Evolutionary conservation across 768 basidiomycete genomes (phyloP), one percentile per base, ranked within the genome.

Genomic region (Lentinula raphanica): DNA sequence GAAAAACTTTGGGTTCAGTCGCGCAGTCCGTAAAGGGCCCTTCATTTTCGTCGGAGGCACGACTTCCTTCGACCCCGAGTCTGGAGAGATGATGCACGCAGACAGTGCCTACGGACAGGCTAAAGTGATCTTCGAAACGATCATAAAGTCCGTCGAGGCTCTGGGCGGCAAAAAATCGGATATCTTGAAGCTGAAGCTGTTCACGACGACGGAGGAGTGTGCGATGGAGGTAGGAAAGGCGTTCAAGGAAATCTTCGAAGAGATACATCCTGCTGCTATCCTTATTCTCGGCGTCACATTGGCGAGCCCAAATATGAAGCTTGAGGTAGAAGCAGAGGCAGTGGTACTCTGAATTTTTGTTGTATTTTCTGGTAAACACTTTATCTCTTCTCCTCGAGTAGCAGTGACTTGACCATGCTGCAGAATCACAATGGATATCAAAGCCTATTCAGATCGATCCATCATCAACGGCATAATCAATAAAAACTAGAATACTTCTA

Each of bases 251-350:
- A 65, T 64, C 1, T 70, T 81, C 60, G 70, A 70, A 17, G 71
- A 78, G 1, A 69, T 66, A 2, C 79, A 78, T 6, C 76, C 77
- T n/a, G 80, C 80, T 13, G 81, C 80, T 39, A 54, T 40, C 38
- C 80, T 82, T 78, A 76, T 82, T 38, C 66, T 81, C 35, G 81
- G 81, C 9, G 70, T 73, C 11, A 65, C 67, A 44, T 81, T 82
- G 59, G 78, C 81, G 13, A 67, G 70, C 38, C 54, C 67, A 5
- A 74, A 75, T 11, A 82, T 84, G 81, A 77, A 70, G 62, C 80
- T 82, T 5, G 82, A 82, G 61, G 80, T 83, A 38, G 81, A 83
- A 66, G 80, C 78, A 15, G 80, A 83, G 63, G 81, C 80, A 0
- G 64, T 80, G 12, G 53, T 54, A 6, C 19, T 54, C 17, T 49